Conservation (phyloP, 2,329 filamentous ascomycete species). For the Diaporthe sp. region DNA sequence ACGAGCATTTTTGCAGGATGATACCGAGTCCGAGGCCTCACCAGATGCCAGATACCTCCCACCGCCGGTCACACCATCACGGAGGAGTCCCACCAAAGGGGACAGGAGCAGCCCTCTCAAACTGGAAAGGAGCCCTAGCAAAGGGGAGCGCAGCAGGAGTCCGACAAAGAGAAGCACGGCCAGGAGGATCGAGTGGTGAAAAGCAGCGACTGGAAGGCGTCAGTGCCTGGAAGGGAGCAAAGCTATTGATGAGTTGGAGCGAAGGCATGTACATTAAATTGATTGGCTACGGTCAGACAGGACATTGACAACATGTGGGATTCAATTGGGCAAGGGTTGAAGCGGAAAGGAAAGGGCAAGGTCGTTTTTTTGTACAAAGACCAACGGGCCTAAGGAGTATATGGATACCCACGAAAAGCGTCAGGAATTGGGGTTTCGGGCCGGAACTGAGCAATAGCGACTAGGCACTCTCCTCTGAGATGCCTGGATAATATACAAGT, state of each 20-base stretch:
- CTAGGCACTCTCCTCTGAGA: not conserved
- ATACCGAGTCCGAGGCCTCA: constrained; percentile 66
- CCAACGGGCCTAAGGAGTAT: not conserved
- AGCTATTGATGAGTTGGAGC: not conserved
- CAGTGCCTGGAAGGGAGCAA: not conserved
- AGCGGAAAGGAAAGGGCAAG: not conserved
- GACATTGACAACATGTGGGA: not conserved
- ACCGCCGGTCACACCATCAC: constrained; percentile 60
- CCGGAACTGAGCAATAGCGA: not conserved
- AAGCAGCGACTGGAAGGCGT: too few species aligned
- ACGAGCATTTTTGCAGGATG: constrained; percentile 53
- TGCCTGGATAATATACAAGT: constrained; percentile 18
- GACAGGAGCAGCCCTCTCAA: constrained; percentile 65
- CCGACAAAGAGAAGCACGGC: not conserved
- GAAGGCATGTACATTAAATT: constrained; percentile 6
- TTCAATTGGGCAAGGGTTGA: not conserved
- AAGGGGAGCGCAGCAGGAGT: constrained; percentile 47
- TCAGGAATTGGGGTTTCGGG: not conserved
- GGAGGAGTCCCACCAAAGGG: constrained; percentile 63
- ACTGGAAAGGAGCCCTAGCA: constrained; percentile 52
- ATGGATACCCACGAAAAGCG: constrained; percentile 25
- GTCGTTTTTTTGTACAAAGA: not conserved
- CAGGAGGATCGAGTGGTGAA: not conserved
- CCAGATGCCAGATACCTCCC: constrained; percentile 58
- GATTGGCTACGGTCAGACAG: not conserved